Percentiles rank a stretch among this genome's conserved stretches.
phyloP scores from a whole-genome alignment of 1,139 yeast species.

The Yamadazyma friedrichii region DNA sequence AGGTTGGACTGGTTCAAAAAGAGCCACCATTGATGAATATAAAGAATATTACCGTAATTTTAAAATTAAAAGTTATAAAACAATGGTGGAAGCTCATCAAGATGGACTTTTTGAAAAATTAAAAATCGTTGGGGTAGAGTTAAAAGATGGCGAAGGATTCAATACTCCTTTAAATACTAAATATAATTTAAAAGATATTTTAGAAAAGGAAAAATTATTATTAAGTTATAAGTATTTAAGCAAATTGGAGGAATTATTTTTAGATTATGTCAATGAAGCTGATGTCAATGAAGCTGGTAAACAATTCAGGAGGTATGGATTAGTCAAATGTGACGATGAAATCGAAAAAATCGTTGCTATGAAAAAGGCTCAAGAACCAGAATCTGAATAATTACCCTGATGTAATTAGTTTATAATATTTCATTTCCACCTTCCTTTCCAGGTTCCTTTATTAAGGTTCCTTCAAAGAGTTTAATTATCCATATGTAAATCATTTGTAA shows the following conservation, averaged over 20 bases:
- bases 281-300: constrained; percentile 43
- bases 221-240: constrained; percentile 55
- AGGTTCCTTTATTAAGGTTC: too few species aligned
- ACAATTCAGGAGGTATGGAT: constrained; percentile 63
- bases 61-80: constrained; percentile 69
- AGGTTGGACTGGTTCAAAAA: constrained; percentile 94
- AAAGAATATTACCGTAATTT: constrained; percentile 66
- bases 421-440: too few species aligned
- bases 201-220: constrained; percentile 37
- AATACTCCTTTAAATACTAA: constrained; percentile 51
- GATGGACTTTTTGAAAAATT: constrained; percentile 65
- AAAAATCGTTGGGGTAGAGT: constrained; percentile 57
- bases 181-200: constrained; percentile 26
- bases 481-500: too few species aligned
- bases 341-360: constrained; percentile 38
- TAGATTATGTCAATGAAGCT: constrained; percentile 31
- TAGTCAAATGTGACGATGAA: constrained; percentile 46
- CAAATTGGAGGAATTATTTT: constrained; percentile 47
- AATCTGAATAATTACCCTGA: neutral
- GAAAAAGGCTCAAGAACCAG: too few species aligned
- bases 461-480: too few species aligned
- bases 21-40: constrained; percentile 70
- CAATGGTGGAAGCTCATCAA: constrained; percentile 75
- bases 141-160: constrained; percentile 82
- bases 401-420: neutral